Conservation (phyloP, 2,329 filamentous ascomycete species). For the Leptoxyphium fumago region DNA sequence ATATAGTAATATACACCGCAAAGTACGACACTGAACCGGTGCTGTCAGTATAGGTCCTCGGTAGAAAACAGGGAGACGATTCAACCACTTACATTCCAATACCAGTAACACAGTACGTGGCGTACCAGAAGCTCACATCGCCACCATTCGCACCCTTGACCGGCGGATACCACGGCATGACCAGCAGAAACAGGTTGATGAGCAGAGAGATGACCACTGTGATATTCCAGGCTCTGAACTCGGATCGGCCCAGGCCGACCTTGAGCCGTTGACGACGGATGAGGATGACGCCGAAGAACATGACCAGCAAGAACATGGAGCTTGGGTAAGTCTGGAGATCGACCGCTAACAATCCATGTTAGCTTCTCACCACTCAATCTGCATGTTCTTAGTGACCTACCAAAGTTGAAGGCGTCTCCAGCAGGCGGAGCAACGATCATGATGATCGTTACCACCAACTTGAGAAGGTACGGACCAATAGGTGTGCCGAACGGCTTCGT, state of each 20-base stretch:
- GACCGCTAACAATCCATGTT: too few relatives aligned
- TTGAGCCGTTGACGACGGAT: slow-evolving; percentile 41
- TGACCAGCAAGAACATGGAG: slow-evolving; percentile 41
- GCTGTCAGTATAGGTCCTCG: too few relatives aligned
- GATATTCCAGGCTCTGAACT: slow-evolving; percentile 46
- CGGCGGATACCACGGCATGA: slow-evolving; percentile 61
- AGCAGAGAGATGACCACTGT: slow-evolving; percentile 45
- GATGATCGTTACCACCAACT: slow-evolving; percentile 49
- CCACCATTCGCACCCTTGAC: slow-evolving; percentile 43
- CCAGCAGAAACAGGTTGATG: slow-evolving; percentile 45
- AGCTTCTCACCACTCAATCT: too few relatives aligned
- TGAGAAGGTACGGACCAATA: slow-evolving; percentile 45
- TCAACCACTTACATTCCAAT: slow-evolving; percentile 46
- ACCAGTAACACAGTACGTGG: slow-evolving; percentile 50
- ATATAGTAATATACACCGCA: too few relatives aligned
- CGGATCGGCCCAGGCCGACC: slow-evolving; percentile 32
- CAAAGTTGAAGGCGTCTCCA: slow-evolving; percentile 51
- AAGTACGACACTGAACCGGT: too few relatives aligned
- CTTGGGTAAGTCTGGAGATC: slow-evolving; percentile 41
- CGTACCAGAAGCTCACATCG: slow-evolving; percentile 61
- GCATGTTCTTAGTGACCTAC: slow-evolving; percentile 11
- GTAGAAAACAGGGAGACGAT: too few relatives aligned
- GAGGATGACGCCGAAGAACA: slow-evolving; percentile 43
- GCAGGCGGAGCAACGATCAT: slow-evolving; percentile 54
- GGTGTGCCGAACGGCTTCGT: slow-evolving; percentile 51